Evolutionary conservation across 2,329 filamentous ascomycete species (phyloP).

Genomic region (Mollisia scopiformis): DNA sequence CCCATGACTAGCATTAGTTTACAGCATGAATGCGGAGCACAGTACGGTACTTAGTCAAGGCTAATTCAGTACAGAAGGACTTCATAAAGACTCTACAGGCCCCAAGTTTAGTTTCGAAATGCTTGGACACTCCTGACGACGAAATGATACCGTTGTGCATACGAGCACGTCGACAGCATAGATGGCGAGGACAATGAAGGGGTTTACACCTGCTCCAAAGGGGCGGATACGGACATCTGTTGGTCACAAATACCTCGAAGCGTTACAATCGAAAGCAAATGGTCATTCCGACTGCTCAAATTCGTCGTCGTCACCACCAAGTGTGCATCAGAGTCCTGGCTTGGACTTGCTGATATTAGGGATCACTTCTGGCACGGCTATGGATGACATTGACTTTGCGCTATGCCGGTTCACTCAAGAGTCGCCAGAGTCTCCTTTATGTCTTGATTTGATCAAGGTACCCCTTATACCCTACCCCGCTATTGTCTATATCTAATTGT

Average conservation of each 20-base stretch:
- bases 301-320: slow-evolving; percentile 26
- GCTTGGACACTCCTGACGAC: not conserved
- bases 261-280: slow-evolving; percentile 33
- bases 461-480: slow-evolving; percentile 13
- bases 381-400: slow-evolving; percentile 39
- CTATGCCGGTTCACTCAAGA: slow-evolving; percentile 38
- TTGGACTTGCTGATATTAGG: slow-evolving; percentile 36
- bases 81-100: not conserved
- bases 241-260: slow-evolving; percentile 37
- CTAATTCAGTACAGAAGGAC: not conserved
- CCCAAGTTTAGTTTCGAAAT: too few species aligned
- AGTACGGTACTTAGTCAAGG: not conserved
- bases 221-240: slow-evolving; percentile 33
- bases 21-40: not conserved
- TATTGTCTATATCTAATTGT: not conserved
- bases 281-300: slow-evolving; percentile 27
- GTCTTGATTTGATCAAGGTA: slow-evolving; percentile 36
- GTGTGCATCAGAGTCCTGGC: slow-evolving; percentile 24
- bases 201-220: slow-evolving; percentile 32
- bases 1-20: not conserved
- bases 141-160: slow-evolving; percentile 10
- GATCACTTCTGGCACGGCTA: slow-evolving; percentile 35
- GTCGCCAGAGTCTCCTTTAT: slow-evolving; percentile 33
- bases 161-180: slow-evolving; percentile 2
- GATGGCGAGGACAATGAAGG: slow-evolving; percentile 26